These are phyloP conservation scores for Salix purpurea DNA, from an alignment of 345 rosid species.

Conservation along the genomic window DNA sequence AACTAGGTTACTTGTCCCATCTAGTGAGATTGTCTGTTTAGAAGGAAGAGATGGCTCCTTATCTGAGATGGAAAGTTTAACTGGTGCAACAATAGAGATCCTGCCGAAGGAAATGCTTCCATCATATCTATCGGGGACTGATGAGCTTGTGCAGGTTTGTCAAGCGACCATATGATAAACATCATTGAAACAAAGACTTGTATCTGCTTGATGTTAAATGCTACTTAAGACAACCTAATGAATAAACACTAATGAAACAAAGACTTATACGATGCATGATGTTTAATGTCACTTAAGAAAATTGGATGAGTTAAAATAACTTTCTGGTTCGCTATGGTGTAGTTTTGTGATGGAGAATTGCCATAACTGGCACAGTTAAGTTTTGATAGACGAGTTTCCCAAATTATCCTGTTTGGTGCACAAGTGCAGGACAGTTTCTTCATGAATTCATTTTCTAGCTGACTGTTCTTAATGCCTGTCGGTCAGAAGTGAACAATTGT, in stretches of 20 bases:
- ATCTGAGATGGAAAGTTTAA: conserved; percentile 63
- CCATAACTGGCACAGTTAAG: background rate
- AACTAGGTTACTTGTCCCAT: conserved; percentile 69
- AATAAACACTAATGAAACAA: background rate
- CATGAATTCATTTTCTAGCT: background rate
- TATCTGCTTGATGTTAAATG: conserved; percentile 9
- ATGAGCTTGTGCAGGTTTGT: conserved; percentile 85
- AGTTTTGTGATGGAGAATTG: background rate
- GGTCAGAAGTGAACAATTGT: conserved; percentile 2
- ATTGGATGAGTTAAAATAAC: background rate
- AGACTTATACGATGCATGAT: background rate
- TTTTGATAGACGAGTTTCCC: background rate
- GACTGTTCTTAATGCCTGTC: background rate
- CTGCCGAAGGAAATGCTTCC: conserved; percentile 68
- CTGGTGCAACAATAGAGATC: conserved; percentile 74
- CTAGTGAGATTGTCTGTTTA: conserved; percentile 70
- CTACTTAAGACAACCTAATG: background rate
- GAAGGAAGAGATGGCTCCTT: conserved; percentile 84
- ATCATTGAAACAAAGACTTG: background rate
- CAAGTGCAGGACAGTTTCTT: background rate
- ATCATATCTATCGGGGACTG: conserved; percentile 46
- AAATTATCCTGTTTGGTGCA: background rate
- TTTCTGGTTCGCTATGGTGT: background rate
- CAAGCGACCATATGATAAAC: conserved; percentile 4
- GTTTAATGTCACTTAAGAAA: background rate